Evolutionary conservation across 2,329 filamentous ascomycete species (phyloP).

Genomic region (Ophiosphaerella korrae): DNA sequence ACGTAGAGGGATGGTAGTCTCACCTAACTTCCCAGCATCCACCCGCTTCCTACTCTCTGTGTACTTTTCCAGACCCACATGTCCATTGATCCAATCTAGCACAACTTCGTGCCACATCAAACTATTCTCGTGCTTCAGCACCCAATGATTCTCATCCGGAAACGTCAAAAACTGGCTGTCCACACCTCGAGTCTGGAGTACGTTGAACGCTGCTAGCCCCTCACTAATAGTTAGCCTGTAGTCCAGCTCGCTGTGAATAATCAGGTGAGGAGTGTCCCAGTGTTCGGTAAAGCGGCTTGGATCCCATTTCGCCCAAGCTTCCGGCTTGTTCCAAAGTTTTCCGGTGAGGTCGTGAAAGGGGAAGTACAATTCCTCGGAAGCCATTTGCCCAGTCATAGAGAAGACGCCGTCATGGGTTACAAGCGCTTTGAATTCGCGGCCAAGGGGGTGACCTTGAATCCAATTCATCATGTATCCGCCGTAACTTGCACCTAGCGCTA

Average conservation of each 20-base stretch:
- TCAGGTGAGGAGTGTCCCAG: slow-evolving; percentile 86
- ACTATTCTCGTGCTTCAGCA: slow-evolving; percentile 88
- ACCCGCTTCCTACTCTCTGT: slow-evolving; percentile 24
- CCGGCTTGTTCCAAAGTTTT: slow-evolving; percentile 43
- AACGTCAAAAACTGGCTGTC: slow-evolving; percentile 81
- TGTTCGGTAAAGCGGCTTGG: slow-evolving; percentile 62
- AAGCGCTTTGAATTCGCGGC: slow-evolving; percentile 83
- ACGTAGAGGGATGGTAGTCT: background rate
- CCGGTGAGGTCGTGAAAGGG: slow-evolving; percentile 53
- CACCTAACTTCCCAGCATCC: background rate
- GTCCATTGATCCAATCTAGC: slow-evolving; percentile 72
- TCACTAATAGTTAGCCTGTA: slow-evolving; percentile 87
- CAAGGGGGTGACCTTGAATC: slow-evolving; percentile 86
- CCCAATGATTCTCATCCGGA: slow-evolving; percentile 81
- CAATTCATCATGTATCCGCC: slow-evolving; percentile 66
- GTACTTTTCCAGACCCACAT: slow-evolving; percentile 58
- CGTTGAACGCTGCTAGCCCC: slow-evolving; percentile 83
- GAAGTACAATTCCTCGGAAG: slow-evolving; percentile 59
- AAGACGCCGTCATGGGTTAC: slow-evolving; percentile 90
- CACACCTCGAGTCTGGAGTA: slow-evolving; percentile 75
- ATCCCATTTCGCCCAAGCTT: slow-evolving; percentile 63
- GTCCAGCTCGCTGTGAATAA: slow-evolving; percentile 89
- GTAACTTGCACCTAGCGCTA: slow-evolving; percentile 70
- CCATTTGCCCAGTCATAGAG: slow-evolving; percentile 59
- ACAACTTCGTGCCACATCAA: slow-evolving; percentile 90